Evolutionary conservation across 176 grass and related monocot species (phyloP), one percentile per base, ranked within the genome.

Genomic region (Hordeum marinum): DNA sequence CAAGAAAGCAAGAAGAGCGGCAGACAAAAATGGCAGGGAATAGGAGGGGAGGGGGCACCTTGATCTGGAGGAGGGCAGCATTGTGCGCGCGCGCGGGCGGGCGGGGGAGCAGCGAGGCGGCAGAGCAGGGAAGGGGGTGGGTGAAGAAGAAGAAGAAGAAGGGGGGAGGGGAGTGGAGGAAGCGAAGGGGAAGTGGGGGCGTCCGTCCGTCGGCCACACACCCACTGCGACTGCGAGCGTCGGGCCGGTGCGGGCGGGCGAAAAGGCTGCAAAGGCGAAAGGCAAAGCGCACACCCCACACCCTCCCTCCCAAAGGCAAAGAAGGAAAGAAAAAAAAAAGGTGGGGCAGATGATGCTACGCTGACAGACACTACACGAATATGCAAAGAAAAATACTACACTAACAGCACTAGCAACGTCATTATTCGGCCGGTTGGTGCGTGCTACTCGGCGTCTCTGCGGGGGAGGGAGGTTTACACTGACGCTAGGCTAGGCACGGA

Each of bases 61-160:
- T 26, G 92, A 82, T 92, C 72, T 91, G 65, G 84, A 94, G 46
- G 84, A 89, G 63, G 89, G 84, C 86, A 91, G 83, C 92, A 89
- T 94, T 80, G 89, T 78, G 83, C 52, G 4, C 52, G 87, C 78
- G 68, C 86, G 71, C 66, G 83, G 64, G 37, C 66, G 83, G 64
- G 37, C 3, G 23, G 60, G 29, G 8, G 62, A 7, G 35, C 46
- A 17, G 39, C 18, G 24, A 34, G 4, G 13, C 6, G 32, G 20
- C 31, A 41, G 26, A 21, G 17, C 8, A 6, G 36, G 6, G 29
- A 25, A 1, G 25, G 27, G 46, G 67, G 75, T 9, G 48, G 9
- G 5, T 0, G 54, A 7, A 72, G 24, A 40, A 18, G 5, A 20
- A 1, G 21, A 15, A 20, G 8, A 17, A 21, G 82, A 23, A 73